Evolutionary conservation across 2,329 filamentous ascomycete genomes (phyloP).

Genomic region (Davidsoniella neocaledoniae): DNA sequence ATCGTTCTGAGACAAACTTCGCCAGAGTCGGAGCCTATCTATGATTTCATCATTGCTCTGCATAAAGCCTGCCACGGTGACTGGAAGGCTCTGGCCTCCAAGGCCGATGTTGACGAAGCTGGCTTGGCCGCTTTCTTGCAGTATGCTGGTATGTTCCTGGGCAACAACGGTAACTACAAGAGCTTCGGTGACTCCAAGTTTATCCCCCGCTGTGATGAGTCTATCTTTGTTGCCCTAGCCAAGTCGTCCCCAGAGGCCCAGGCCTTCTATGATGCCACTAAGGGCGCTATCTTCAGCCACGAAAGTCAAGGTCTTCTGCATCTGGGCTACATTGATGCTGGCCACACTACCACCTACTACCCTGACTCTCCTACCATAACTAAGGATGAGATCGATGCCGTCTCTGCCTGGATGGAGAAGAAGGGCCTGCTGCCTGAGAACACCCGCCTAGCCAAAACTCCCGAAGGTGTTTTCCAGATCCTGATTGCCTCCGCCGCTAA

Average conservation of each 20-base stretch:
- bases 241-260: slow-evolving; percentile 42
- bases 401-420: slow-evolving; percentile 57
- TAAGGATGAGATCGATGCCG: slow-evolving; percentile 53
- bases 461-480: slow-evolving; percentile 49
- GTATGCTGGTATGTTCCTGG: slow-evolving; percentile 63
- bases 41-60: slow-evolving; percentile 61
- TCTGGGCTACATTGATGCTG: slow-evolving; percentile 56
- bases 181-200: slow-evolving; percentile 77
- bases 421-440: slow-evolving; percentile 61
- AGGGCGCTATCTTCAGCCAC: slow-evolving; percentile 55
- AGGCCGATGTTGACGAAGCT: slow-evolving; percentile 45
- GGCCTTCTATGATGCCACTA: slow-evolving; percentile 48
- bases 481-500: slow-evolving; percentile 55
- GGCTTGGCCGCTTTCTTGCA: slow-evolving; percentile 55
- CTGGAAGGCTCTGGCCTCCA: slow-evolving; percentile 49
- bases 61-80: slow-evolving; percentile 50
- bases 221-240: slow-evolving; percentile 48
- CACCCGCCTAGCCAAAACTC: slow-evolving; percentile 53
- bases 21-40: slow-evolving; percentile 66
- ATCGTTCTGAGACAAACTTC: slow-evolving; percentile 70
- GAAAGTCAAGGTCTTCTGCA: slow-evolving; percentile 50
- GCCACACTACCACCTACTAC: slow-evolving; percentile 71
- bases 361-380: slow-evolving; percentile 59
- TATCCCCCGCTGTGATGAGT: slow-evolving; percentile 51
- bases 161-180: slow-evolving; percentile 74